These are phyloP conservation scores for Cudoniella acicularis DNA, from an alignment of 495 filamentous ascomycete species.

Conservation along the genomic window DNA sequence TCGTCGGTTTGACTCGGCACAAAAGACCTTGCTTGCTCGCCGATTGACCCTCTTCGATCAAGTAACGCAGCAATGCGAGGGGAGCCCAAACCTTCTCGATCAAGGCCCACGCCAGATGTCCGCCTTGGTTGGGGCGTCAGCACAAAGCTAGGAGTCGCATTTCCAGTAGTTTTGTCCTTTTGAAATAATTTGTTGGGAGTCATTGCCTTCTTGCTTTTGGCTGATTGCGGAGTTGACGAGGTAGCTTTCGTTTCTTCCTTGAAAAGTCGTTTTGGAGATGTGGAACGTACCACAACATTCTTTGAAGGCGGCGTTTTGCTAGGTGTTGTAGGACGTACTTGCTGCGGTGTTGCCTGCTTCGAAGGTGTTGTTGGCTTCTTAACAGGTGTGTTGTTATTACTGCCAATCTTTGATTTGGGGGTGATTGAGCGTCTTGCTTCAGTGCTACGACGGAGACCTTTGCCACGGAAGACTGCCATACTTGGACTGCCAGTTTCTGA, in stretches of 20 bases:
- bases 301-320: constrained; percentile 47
- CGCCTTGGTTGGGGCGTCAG: constrained; percentile 59
- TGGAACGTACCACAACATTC: constrained; percentile 33
- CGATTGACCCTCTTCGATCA: constrained; percentile 68
- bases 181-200: constrained; percentile 48
- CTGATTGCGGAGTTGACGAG: constrained; percentile 20
- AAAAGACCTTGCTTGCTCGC: constrained; percentile 61
- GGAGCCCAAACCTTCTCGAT: constrained; percentile 73
- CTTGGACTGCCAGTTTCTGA: constrained; percentile 61
- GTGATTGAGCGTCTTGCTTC: constrained; percentile 38
- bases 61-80: constrained; percentile 71
- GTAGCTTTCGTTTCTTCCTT: constrained; percentile 39
- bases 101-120: constrained; percentile 71
- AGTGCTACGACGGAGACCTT: constrained; percentile 50
- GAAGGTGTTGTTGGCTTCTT: constrained; percentile 47
- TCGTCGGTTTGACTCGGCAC: constrained; percentile 42
- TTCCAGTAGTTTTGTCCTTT: constrained; percentile 51
- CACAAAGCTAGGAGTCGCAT: constrained; percentile 59
- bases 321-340: constrained; percentile 47
- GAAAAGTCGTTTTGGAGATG: constrained; percentile 54
- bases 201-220: constrained; percentile 7
- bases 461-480: constrained; percentile 48
- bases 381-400: constrained; percentile 24
- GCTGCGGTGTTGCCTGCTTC: constrained; percentile 50
- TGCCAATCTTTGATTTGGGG: constrained; percentile 29